phyloP scores from a whole-genome alignment of 345 rosid genomes.

The Salix exigua region DNA sequence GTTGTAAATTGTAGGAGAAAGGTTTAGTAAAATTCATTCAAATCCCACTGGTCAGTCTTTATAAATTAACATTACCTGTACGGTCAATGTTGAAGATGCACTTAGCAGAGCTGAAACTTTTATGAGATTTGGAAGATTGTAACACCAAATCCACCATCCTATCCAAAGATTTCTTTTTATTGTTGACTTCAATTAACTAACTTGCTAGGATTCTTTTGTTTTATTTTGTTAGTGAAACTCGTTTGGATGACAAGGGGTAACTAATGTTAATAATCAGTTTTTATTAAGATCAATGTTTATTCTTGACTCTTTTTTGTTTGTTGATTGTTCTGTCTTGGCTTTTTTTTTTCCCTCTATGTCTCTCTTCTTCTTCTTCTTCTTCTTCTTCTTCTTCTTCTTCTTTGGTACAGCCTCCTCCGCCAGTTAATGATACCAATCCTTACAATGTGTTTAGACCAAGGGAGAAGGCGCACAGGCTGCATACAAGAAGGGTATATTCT shows the following conservation, averaged over 20 bases:
- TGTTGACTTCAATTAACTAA: not conserved
- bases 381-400: not conserved
- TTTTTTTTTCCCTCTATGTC: conserved; percentile 6
- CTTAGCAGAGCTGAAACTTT: not conserved
- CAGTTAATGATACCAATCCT: conserved; percentile 92
- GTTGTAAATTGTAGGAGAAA: not conserved
- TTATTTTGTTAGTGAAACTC: not conserved
- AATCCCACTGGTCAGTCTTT: not conserved
- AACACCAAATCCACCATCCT: not conserved
- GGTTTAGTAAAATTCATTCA: not conserved
- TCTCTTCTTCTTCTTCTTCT: conserved; percentile 14
- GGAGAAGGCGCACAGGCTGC: conserved; percentile 95
- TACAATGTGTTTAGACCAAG: conserved; percentile 97
- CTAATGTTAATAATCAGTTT: not conserved
- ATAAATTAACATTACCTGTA: not conserved
- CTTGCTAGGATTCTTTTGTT: not conserved
- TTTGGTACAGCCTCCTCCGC: conserved; percentile 82
- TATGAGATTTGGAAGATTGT: not conserved
- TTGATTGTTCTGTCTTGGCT: not conserved
- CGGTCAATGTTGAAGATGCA: not conserved
- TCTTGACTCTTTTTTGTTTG: not conserved
- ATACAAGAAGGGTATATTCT: conserved; percentile 76
- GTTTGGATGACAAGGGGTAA: not conserved
- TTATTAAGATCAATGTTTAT: not conserved
- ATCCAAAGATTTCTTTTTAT: not conserved